Base-by-base conservation (phyloP, 768 basidiomycete genomes). In the Favolaschia claudopus region DNA sequence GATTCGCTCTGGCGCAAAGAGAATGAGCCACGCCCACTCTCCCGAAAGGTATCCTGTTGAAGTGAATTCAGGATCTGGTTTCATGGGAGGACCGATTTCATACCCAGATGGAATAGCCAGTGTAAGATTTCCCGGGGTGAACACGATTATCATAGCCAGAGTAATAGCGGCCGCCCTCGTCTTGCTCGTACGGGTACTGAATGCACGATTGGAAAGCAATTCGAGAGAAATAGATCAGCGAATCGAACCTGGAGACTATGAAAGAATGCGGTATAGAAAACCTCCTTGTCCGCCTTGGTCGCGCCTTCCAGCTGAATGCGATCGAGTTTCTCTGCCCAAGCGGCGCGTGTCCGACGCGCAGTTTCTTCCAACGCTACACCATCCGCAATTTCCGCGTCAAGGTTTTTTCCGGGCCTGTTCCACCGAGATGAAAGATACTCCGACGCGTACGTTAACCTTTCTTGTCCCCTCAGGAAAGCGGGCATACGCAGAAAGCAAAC, bases 91-190 rank as follows among this genome's bases (percentile, higher is more conserved):
- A 32, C n/a, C 34, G 14, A 34, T 45, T 45, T 62, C 80, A 7
- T 55, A 89, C 88, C 90, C 90, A 91, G 59, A 86, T 90, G 0
- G 90, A 91, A 68, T 93, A 93, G 1, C 91, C 91, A 0, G 86
- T 90, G 64, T 93, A 93, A 0, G 89, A 91, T n/a, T 76, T 74
- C 17, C 88, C 86, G 27, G 81, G 69, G 45, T 91, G 89, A 0
- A 93, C 72, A 7, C 72, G 58, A 48, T 89, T 84, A 53, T 91
- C 87, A 57, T 93, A 93, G 1, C 85, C 92, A 7, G 91, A 93
- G 70, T 89, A 94, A 70, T 93, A 93, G 7, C 66, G 69, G 4
- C 83, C 83, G 34, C 81, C 75, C 69, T 93, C 92, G 60, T 81
- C 77, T 58, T 89, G 84, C 67, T 93, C 91, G 64, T 88, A 89